These are phyloP conservation scores for Polyporus tsugae DNA, from an alignment of 1,284 basidiomycete genomes.

Conservation along the genomic window DNA sequence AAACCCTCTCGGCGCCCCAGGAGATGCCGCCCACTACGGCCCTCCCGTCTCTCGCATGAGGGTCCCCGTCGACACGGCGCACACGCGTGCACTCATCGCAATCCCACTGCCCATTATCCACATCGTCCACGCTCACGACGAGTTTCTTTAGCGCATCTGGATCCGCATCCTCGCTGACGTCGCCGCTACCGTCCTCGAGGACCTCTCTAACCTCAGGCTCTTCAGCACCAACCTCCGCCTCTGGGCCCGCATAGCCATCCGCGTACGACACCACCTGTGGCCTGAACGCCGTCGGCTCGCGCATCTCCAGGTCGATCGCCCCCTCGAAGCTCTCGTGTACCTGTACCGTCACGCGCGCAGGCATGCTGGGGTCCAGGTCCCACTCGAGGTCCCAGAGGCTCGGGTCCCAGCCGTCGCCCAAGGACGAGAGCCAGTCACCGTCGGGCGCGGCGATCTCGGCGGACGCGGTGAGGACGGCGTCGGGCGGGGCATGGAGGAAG, in stretches of 20 bases:
- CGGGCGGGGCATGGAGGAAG: background rate
- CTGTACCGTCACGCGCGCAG: background rate
- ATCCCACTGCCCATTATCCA: background rate
- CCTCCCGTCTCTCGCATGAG: background rate
- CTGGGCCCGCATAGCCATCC: background rate
- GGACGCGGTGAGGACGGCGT: background rate
- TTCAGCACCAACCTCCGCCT: background rate
- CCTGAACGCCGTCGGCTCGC: background rate
- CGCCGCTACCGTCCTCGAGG: background rate
- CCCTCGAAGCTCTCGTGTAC: conserved; percentile 8
- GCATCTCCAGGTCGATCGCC: background rate
- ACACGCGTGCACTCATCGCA: background rate
- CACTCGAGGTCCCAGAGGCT: background rate
- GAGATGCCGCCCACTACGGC: background rate
- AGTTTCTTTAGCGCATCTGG: background rate
- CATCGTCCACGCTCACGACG: background rate
- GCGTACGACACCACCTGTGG: background rate
- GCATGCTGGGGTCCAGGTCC: background rate
- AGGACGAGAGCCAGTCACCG: background rate
- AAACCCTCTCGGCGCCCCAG: background rate
- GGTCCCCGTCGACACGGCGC: background rate
- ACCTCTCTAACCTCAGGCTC: background rate
- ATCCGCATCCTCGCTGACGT: background rate
- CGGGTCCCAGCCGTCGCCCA: background rate
- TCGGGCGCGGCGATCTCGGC: conserved; percentile 1